Percentiles rank a stretch among this genome's conserved stretches.
phyloP scores from a whole-genome alignment of 345 rosid genomes.

The Hevea brasiliensis region DNA sequence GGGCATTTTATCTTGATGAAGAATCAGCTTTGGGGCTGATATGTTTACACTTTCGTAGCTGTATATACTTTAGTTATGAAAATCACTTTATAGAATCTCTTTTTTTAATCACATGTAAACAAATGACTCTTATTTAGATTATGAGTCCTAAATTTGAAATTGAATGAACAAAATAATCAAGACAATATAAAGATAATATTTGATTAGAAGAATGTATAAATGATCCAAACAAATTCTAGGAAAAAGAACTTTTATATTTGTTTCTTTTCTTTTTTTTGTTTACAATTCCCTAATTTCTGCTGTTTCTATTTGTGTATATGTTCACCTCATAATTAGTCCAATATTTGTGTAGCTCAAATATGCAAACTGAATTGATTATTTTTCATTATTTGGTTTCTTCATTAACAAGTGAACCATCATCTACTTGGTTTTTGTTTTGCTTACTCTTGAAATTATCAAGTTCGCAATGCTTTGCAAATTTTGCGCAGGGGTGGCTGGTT shows the following conservation, averaged over 20 bases:
- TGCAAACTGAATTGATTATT: not conserved
- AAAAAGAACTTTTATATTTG: no score
- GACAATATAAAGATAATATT: no score
- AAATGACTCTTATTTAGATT: no score
- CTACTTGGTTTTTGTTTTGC: not conserved
- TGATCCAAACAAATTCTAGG: no score
- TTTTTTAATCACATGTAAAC: no score
- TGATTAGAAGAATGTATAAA: no score
- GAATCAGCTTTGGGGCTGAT: not conserved
- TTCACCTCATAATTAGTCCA: no score
- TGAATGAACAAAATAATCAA: no score
- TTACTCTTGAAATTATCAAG: conserved; percentile 20
- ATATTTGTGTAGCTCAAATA: not conserved
- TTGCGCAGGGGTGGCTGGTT: conserved; percentile 16
- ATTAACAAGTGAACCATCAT: not conserved
- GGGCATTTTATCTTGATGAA: not conserved
- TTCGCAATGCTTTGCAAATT: conserved; percentile 25
- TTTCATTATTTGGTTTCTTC: not conserved
- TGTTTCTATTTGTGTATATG: not conserved
- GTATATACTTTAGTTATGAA: not conserved
- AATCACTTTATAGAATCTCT: no score
- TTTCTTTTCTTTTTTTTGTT: no score
- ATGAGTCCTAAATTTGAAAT: no score
- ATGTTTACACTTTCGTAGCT: not conserved
- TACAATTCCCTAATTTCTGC: not conserved